These are phyloP conservation scores for Solanum sejunctum DNA, from an alignment of 257 asterid genomes.

Conservation along the genomic window DNA sequence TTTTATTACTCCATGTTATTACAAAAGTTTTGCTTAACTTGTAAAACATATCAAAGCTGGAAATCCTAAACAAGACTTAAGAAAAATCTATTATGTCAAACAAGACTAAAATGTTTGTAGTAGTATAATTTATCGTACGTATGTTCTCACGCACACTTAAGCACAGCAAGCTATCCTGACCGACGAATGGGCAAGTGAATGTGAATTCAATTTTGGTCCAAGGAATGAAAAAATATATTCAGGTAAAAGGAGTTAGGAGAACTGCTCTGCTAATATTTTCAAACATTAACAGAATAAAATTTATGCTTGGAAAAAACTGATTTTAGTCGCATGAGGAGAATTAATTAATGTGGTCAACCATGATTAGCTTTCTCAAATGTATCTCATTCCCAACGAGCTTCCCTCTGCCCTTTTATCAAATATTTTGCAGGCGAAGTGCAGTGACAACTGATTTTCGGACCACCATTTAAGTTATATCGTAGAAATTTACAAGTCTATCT, in stretches of 20 bases:
- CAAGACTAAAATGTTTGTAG: not conserved
- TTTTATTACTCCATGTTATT: not conserved
- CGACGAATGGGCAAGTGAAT: not conserved
- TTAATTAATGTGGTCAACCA: not conserved
- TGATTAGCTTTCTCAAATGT: not conserved
- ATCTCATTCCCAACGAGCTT: not conserved
- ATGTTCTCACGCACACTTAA: not conserved
- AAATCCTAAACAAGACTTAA: not conserved
- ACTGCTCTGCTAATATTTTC: constrained; percentile 1
- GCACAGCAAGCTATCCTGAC: not conserved
- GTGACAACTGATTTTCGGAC: not conserved
- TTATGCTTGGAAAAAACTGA: not conserved
- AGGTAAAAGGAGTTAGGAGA: constrained; percentile 5
- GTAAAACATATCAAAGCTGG: not conserved
- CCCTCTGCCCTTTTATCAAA: not conserved
- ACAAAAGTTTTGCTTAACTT: not conserved
- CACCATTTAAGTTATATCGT: not conserved
- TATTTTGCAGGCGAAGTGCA: not conserved
- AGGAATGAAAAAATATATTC: not conserved
- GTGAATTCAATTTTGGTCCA: not conserved
- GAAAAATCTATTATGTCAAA: not conserved
- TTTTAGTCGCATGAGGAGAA: not conserved
- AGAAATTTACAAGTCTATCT: not conserved
- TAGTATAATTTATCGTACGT: not conserved
- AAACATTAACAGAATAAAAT: not conserved